These are phyloP conservation scores for Sungouiozyma intestinalis DNA, from an alignment of 805 yeast genomes.

Conservation along the genomic window DNA sequence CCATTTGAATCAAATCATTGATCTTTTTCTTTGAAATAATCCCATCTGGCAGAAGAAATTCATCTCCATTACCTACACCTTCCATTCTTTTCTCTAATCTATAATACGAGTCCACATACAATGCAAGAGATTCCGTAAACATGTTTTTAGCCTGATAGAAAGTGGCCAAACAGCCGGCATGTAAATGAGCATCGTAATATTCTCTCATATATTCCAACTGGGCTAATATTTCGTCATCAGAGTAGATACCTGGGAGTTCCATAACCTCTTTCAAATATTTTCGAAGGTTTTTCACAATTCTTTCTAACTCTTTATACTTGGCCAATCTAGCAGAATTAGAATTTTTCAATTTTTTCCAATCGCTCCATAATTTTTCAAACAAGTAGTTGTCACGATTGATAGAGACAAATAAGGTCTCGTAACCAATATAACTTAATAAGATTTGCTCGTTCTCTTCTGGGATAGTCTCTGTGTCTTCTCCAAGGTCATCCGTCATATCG, in stretches of 20 bases:
- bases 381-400: conserved; percentile 60
- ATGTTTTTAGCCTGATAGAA: conserved; percentile 22
- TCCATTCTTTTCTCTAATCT: conserved; percentile 10
- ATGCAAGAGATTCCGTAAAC: conserved; percentile 23
- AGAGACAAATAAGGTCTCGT: conserved; percentile 52
- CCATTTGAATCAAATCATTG: conserved; percentile 38
- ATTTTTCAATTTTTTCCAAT: conserved; percentile 18
- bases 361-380: conserved; percentile 28
- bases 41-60: conserved; percentile 13
- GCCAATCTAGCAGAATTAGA: conserved; percentile 18
- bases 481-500: background rate
- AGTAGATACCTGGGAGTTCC: conserved; percentile 87
- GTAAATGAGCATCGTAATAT: conserved; percentile 15
- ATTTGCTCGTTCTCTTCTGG: conserved; percentile 60
- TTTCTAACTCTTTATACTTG: conserved; percentile 28
- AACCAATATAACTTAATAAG: conserved; percentile 63
- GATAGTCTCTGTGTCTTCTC: conserved; percentile 41
- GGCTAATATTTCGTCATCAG: conserved; percentile 58
- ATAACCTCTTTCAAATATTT: conserved; percentile 47
- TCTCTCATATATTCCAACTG: conserved; percentile 17
- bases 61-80: conserved; percentile 5
- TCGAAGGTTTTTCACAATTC: conserved; percentile 34
- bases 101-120: conserved; percentile 19
- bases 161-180: conserved; percentile 20
- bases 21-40: conserved; percentile 33